Evolutionary conservation across 441 rosid genomes (phyloP).

Genomic region (Kokia cookei): DNA sequence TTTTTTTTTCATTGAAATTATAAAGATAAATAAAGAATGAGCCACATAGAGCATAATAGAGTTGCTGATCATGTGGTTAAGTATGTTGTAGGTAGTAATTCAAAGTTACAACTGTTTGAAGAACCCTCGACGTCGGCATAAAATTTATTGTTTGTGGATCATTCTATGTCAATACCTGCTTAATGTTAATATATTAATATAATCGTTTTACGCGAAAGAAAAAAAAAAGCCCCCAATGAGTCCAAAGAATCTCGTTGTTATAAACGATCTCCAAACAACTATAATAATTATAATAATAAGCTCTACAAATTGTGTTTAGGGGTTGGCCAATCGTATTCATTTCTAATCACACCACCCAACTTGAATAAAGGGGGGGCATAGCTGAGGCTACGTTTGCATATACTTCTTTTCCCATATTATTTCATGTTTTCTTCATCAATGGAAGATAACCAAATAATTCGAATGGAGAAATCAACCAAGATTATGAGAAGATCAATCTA

Average conservation of each 20-base stretch:
- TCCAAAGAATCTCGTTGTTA: slow-evolving; percentile 5
- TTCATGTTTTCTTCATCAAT: neutral
- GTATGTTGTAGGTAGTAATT: too few relatives aligned
- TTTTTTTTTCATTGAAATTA: neutral
- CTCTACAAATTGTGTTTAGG: slow-evolving; percentile 13
- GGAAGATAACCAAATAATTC: slow-evolving; percentile 8
- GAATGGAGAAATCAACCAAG: slow-evolving; percentile 43
- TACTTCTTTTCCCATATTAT: neutral
- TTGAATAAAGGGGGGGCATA: slow-evolving; percentile 3
- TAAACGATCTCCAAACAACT: slow-evolving; percentile 13
- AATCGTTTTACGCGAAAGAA: too few relatives aligned
- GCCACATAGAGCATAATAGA: fast-evolving
- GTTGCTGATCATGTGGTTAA: fast-evolving
- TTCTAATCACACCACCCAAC: slow-evolving; percentile 15
- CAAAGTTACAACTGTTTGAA: too few relatives aligned
- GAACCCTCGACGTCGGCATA: fast-evolving
- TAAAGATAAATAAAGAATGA: neutral
- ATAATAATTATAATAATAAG: neutral
- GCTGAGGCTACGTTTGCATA: slow-evolving; percentile 2
- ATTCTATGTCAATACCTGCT: too few relatives aligned
- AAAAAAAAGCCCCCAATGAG: neutral
- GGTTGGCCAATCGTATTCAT: slow-evolving; percentile 44
- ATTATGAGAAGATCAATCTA: slow-evolving; percentile 64
- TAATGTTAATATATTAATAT: too few relatives aligned
- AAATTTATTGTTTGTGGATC: too few relatives aligned